phyloP scores from a whole-genome alignment of 2,329 filamentous ascomycete genomes.

The Cladorrhinum sp. region DNA sequence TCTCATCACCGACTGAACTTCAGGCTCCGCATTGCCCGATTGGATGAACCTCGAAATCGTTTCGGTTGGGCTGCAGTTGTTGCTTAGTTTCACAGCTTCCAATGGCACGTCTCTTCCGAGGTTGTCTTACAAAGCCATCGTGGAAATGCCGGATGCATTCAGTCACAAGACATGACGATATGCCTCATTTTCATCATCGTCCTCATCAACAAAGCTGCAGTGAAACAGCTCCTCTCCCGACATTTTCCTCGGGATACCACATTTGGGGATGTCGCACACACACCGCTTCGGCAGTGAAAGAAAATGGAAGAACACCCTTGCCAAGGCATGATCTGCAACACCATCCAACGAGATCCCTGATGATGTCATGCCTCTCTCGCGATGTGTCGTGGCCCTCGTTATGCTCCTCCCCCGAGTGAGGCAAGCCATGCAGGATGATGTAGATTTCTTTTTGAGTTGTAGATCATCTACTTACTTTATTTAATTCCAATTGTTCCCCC shows the following conservation, averaged over 20 bases:
- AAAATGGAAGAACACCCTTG: not conserved
- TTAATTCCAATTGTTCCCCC: not conserved
- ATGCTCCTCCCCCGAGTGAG: not conserved
- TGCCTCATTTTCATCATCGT: not conserved
- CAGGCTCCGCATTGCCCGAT: not conserved
- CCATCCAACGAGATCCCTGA: not conserved
- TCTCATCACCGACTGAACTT: not conserved
- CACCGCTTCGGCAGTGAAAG: not conserved
- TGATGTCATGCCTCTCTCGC: not conserved
- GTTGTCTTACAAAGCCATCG: not conserved
- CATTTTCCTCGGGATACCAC: not conserved
- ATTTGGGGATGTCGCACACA: not conserved
- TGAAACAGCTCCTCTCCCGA: not conserved
- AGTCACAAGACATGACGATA: not conserved
- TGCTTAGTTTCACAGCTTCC: not conserved
- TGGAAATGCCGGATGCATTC: not conserved
- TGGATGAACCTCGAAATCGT: not conserved
- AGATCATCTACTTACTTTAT: not conserved
- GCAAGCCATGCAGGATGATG: slow-evolving; percentile 8
- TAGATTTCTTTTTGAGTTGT: not conserved
- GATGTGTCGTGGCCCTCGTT: not conserved
- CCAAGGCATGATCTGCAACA: not conserved
- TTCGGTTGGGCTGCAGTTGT: too few species aligned
- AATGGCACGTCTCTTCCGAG: not conserved
- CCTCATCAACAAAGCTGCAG: not conserved